Evolutionary conservation across 495 filamentous ascomycete genomes (phyloP), one percentile per base, ranked within the genome.

Genomic region (Schizothecium vesticola): DNA sequence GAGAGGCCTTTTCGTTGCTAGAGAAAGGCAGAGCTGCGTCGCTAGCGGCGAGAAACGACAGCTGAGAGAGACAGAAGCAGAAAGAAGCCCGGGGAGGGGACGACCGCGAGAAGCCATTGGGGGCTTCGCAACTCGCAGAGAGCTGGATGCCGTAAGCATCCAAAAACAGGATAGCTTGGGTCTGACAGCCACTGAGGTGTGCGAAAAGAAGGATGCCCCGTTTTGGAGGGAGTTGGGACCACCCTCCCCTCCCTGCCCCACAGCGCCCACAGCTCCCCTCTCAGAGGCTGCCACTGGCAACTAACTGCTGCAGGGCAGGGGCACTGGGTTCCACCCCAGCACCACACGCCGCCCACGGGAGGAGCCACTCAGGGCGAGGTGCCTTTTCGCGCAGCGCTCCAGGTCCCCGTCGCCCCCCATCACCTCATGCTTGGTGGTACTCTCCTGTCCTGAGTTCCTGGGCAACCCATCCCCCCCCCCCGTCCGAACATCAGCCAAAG

Each of bases 91-190:
- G 33, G 19, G 21, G 61, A 75, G 66, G 66, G 71, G 74, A 75
- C 67, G 58, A 19, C 70, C 67, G 66, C 61, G 63, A 71, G 9
- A 16, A 56, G 51, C 36, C 36, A 33, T 61, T 68, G 33, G 63
- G 63, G 58, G 25, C 28, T 57, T 51, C 16, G 36, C 36, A 51
- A 51, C 31, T 59, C 67, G 29, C 51, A 68, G 55, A 56, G n/a
- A 36, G 56, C 33, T 51, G 63, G 73, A 76, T 77, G 69, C 67
- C 69, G 70, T 75, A 73, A 73, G 72, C 73, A 72, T 65, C 70
- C 69, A 59, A 61, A 75, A 73, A 60, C 26, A 63, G 73, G 24
- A 70, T 67, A 67, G 69, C 64, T 63, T 55, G 55, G 55, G 21
- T 69, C 29, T 22, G 56, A 31, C 21, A 59, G 56, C 56, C 56